These are phyloP conservation scores for Neltuma alba DNA, from an alignment of 306 rosid genomes.

Conservation along the genomic window DNA sequence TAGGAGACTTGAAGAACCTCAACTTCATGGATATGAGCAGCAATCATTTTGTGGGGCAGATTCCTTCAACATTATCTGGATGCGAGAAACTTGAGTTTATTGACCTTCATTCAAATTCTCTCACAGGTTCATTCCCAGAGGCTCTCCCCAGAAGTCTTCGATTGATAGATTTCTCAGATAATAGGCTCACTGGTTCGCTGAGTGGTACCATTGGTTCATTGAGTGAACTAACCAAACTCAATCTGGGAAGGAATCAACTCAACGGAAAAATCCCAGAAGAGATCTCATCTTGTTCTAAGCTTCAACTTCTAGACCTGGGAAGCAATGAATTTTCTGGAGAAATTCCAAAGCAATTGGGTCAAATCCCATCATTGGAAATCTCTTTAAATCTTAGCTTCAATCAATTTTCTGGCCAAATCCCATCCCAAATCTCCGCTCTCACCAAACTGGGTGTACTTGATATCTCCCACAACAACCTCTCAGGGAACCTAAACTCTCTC, in stretches of 20 bases:
- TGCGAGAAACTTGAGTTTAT: constrained; percentile 76
- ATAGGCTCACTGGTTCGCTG: constrained; percentile 68
- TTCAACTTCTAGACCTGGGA: constrained; percentile 80
- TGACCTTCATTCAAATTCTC: constrained; percentile 81
- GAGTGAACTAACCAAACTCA: constrained; percentile 76
- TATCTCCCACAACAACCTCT: constrained; percentile 85
- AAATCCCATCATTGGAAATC: constrained; percentile 74
- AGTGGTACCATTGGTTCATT: constrained; percentile 59
- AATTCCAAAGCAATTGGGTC: constrained; percentile 75
- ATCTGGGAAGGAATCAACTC: constrained; percentile 64
- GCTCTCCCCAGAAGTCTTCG: constrained; percentile 74
- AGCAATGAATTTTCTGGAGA: constrained; percentile 78
- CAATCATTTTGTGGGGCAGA: constrained; percentile 71
- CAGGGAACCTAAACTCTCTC: constrained; percentile 67
- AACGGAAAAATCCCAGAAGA: constrained; percentile 78
- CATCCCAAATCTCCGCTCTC: constrained; percentile 67
- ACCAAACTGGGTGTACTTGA: constrained; percentile 79
- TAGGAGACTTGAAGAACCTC: constrained; percentile 68
- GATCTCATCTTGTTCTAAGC: constrained; percentile 70
- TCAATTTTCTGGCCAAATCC: constrained; percentile 81
- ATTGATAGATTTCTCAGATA: constrained; percentile 69
- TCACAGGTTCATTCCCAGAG: constrained; percentile 69
- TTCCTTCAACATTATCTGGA: constrained; percentile 69
- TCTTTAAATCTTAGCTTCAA: constrained; percentile 84
- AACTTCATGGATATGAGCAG: constrained; percentile 69